Conservation (phyloP, 1,284 basidiomycete species). For the Ustilago lituana region DNA sequence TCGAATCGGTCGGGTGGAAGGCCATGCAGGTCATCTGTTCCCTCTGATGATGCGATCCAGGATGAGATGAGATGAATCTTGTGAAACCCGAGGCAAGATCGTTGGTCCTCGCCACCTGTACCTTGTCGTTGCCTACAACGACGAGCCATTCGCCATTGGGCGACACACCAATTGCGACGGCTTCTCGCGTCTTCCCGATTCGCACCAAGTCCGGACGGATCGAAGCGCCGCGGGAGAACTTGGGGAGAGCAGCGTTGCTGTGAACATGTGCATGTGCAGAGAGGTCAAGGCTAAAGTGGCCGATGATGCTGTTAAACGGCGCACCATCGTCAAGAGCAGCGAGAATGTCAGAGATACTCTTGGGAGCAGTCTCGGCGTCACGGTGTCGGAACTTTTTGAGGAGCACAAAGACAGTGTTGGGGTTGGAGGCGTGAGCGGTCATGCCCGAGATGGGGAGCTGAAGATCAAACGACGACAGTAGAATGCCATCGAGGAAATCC, state of each 20-base stretch:
- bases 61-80: constrained; percentile 75
- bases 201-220: constrained; percentile 69
- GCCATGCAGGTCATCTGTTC: constrained; percentile 81
- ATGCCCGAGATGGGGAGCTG: constrained; percentile 79
- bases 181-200: constrained; percentile 70
- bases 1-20: constrained; percentile 87
- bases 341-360: constrained; percentile 30
- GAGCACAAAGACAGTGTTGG: constrained; percentile 76
- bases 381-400: constrained; percentile 71
- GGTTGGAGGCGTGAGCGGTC: constrained; percentile 76
- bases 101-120: constrained; percentile 73
- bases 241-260: constrained; percentile 15
- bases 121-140: constrained; percentile 80
- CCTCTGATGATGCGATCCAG: constrained; percentile 22
- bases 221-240: constrained; percentile 33
- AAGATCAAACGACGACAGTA: constrained; percentile 72
- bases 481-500: constrained; percentile 88
- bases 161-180: constrained; percentile 73
- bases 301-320: constrained; percentile 51
- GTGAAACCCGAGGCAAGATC: constrained; percentile 71
- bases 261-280: constrained; percentile 11
- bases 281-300: constrained; percentile 45
- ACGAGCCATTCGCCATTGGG: constrained; percentile 84
- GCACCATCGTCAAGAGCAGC: constrained; percentile 26
- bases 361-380: constrained; percentile 32